Conservation (phyloP, 225 moss, liverwort and hornwort genomes). For the Straminergon stramineum region DNA sequence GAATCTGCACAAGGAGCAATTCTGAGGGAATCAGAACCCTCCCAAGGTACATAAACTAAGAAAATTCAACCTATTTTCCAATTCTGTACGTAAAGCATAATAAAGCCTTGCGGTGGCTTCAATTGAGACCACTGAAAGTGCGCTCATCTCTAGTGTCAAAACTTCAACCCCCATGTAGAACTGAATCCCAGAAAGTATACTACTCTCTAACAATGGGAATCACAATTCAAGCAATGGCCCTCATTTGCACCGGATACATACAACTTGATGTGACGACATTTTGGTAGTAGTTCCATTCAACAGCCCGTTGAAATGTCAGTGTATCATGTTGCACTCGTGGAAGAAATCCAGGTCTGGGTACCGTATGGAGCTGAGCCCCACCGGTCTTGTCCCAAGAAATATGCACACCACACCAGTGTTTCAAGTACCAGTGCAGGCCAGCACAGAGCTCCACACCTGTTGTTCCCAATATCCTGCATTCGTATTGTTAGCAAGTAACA, state of each 20-base stretch:
- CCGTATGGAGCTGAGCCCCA: constrained; percentile 58
- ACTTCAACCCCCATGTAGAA: neutral
- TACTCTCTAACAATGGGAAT: neutral
- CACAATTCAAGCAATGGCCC: neutral
- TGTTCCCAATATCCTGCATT: constrained; percentile 78
- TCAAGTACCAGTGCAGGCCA: constrained; percentile 89
- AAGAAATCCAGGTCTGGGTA: constrained; percentile 57
- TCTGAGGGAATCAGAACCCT: neutral
- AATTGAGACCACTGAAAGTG: neutral
- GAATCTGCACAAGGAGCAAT: constrained; percentile 41
- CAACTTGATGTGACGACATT: constrained; percentile 96
- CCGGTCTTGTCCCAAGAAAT: constrained; percentile 90
- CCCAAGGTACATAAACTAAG: neutral
- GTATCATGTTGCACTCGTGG: constrained; percentile 46
- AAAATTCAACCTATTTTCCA: neutral
- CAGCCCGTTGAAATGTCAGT: constrained; percentile 43
- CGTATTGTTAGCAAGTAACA: neutral
- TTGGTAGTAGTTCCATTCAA: constrained; percentile 93
- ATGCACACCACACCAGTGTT: constrained; percentile 78
- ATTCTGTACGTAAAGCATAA: neutral
- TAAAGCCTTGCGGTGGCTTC: neutral
- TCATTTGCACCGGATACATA: constrained; percentile 24
- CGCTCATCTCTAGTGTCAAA: neutral
- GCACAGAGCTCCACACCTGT: constrained; percentile 88
- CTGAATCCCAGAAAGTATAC: neutral